A percentile compares a stretch with the other conserved stretches of the same genome.
phyloP scores from a whole-genome alignment of 108 stramenopile genomes.

The Fragilaria radians region DNA sequence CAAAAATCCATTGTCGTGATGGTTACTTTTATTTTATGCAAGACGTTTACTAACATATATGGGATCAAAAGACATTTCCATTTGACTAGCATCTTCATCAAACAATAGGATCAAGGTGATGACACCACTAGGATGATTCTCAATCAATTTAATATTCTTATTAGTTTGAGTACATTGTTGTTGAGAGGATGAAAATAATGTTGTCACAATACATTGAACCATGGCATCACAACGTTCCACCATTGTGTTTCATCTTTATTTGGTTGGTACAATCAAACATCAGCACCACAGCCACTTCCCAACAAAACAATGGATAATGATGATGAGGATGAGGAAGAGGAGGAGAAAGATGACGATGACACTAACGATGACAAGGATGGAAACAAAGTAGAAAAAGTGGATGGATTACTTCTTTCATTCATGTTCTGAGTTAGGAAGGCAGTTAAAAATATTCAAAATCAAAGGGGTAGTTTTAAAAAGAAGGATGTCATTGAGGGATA shows the following conservation, averaged over 20 bases:
- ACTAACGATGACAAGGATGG: no score
- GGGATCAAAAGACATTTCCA: slow-evolving; percentile 19
- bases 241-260: slow-evolving; percentile 66
- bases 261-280: slow-evolving; percentile 47
- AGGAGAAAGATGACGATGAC: no score
- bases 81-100: slow-evolving; percentile 46
- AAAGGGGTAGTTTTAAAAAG: no score
- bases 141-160: slow-evolving; percentile 1
- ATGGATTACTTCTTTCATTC: no score
- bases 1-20: not conserved
- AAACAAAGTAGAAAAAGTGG: no score
- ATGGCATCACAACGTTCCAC: slow-evolving; percentile 70
- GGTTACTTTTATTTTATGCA: no score
- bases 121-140: not conserved
- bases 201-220: slow-evolving; percentile 54
- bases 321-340: no score
- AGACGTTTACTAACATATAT: no score
- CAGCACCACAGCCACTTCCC: slow-evolving; percentile 54
- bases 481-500: no score
- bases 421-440: no score
- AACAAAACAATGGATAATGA: slow-evolving; percentile 40
- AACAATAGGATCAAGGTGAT: slow-evolving; percentile 40
- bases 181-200: slow-evolving; percentile 56
- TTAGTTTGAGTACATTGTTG: not conserved
- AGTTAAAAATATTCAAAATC: no score